Evolutionary conservation across 192 early-diverging fungal species (phyloP), one percentile per base, ranked within the genome.

Genomic region (Coemansia sp.): DNA sequence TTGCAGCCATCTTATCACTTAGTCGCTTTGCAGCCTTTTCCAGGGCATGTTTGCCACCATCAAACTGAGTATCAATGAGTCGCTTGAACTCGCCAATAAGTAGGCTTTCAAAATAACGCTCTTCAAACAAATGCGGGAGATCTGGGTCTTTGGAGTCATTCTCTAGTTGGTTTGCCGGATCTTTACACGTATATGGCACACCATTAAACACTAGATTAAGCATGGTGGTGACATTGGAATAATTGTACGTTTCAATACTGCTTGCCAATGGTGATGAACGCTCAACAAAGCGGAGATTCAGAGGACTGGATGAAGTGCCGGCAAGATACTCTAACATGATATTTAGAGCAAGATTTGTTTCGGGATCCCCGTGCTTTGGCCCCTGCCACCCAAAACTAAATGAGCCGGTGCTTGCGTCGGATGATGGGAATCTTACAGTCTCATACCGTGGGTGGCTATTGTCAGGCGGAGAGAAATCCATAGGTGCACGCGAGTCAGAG

Each of bases 241-340:
- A 26, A 26, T 83, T 36, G 91, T 61, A 39, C 87, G 85, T 43
- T 80, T 83, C 42, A 86, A 80, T 7, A 91, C 85, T 46, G 87
- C 84, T 87, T 8, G 90, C 90, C 57, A 85, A 73, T 4, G 92
- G 92, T 8, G 71, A 76, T 15, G 78, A 68, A 16, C 84, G 78
- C 76, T 95, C 93, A 7, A 92, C 89, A 88, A 94, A 94, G 26
- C 77, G 85, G 73, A 91, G 92, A 40, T 82, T 73, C 49, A 93
- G 86, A 6, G 90, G 91, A 32, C 88, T 89, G 4, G 91, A 88
- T 15, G 89, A 69, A 16, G 82, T 85, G 41, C 92, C 91, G 10
- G 86, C 84, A 58, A 95, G 71, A 61, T 87, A 94, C 7, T 88
- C 84, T 49, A 90, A 71, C 46, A 95, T 71, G 39, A 95, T 87